Percentiles rank a stretch among this genome's conserved stretches.
These are phyloP conservation scores for Xylaria sp. DNA, from an alignment of 2,329 filamentous ascomycete species.

Conservation along the genomic window DNA sequence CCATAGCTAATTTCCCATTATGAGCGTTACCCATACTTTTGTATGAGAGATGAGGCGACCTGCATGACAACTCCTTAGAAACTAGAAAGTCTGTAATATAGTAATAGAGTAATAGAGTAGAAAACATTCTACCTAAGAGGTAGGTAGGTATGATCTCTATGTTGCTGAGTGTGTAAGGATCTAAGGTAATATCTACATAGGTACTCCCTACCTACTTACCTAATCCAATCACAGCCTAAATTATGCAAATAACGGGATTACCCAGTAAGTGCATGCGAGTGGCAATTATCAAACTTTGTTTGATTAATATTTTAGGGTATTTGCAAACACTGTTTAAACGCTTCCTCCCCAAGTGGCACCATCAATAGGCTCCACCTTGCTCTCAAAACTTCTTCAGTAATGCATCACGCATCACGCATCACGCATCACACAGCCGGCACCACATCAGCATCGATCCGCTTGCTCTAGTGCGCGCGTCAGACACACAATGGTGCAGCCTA, in stretches of 20 bases:
- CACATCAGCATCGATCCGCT: constrained; percentile 8
- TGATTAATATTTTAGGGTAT: background rate
- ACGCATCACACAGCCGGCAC: constrained; percentile 21
- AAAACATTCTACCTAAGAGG: background rate
- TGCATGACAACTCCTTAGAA: no score
- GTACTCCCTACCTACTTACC: no score
- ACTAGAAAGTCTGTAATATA: background rate
- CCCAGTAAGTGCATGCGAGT: background rate
- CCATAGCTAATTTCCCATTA: no score
- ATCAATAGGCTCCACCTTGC: constrained; percentile 23
- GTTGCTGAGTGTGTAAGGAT: no score
- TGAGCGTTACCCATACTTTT: no score
- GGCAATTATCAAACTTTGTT: background rate
- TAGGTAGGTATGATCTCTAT: no score
- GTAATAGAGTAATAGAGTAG: background rate
- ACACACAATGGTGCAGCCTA: constrained; percentile 32
- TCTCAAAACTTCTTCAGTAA: constrained; percentile 37
- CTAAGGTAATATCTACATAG: no score
- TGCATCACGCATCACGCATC: constrained; percentile 24
- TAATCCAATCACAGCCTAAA: no score
- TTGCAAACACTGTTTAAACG: constrained; percentile 18
- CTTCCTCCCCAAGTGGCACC: background rate
- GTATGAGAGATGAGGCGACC: no score
- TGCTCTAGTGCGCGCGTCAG: constrained; percentile 31
- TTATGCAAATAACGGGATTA: no score